These are phyloP conservation scores for Harrya chromipes DNA, from an alignment of 768 basidiomycete genomes.

Conservation along the genomic window DNA sequence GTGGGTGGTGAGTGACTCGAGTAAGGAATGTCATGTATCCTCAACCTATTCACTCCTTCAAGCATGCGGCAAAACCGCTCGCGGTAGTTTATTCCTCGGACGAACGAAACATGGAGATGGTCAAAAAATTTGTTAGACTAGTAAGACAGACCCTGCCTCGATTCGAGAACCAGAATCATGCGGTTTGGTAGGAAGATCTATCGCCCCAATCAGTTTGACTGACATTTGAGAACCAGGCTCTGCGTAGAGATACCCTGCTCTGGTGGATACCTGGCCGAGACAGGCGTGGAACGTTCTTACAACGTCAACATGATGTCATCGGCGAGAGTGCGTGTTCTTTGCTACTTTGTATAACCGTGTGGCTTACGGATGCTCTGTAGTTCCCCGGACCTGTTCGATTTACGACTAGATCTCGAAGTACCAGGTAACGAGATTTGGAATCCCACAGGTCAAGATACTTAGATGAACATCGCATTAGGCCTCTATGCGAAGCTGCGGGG, in stretches of 20 bases:
- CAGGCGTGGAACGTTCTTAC: not conserved
- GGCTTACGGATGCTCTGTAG: not conserved
- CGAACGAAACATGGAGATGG: not conserved
- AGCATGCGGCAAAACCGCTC: slow-evolving; percentile 1
- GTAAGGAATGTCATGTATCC: not conserved
- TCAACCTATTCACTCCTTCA: not conserved
- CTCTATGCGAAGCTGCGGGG: slow-evolving; percentile 2
- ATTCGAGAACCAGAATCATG: slow-evolving; percentile 10
- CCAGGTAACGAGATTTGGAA: not conserved
- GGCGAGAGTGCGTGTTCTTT: not conserved
- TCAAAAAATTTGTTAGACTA: slow-evolving; percentile 3
- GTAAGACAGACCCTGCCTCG: slow-evolving; percentile 3
- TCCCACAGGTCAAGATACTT: not conserved
- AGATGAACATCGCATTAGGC: not conserved
- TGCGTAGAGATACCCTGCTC: not conserved
- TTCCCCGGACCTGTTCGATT: slow-evolving; percentile 5
- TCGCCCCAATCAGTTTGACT: too few relatives aligned
- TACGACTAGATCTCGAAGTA: slow-evolving; percentile 1
- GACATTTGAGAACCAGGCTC: not conserved
- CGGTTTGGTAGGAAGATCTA: slow-evolving; percentile 6
- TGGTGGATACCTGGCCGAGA: not conserved
- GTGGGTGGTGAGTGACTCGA: slow-evolving; percentile 9
- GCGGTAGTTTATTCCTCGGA: slow-evolving; percentile 17
- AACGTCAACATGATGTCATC: not conserved
- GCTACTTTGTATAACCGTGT: too few relatives aligned